A percentile compares a stretch with the other conserved stretches of the same genome.
These are phyloP conservation scores for Mucor racemosus DNA, from an alignment of 371 early-diverging fungal species.

Conservation along the genomic window DNA sequence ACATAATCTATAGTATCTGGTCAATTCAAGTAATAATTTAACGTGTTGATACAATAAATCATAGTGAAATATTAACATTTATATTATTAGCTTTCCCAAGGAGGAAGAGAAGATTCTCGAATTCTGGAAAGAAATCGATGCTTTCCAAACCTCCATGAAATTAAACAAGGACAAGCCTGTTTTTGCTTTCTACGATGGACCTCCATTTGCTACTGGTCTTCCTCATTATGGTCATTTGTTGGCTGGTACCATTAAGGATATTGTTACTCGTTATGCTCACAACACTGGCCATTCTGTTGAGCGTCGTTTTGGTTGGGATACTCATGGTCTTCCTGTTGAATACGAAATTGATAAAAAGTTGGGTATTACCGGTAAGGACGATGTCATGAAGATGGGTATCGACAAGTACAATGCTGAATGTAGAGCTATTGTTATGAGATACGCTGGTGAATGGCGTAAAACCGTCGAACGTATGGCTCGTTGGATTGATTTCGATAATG, in stretches of 20 bases:
- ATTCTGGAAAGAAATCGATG: slow-evolving; percentile 98
- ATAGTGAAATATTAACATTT: neutral
- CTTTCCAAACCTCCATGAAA: slow-evolving; percentile 94
- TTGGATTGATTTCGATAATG: slow-evolving; percentile 99
- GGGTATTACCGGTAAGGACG: slow-evolving; percentile 89
- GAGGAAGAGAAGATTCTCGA: slow-evolving; percentile 96
- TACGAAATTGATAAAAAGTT: slow-evolving; percentile 99
- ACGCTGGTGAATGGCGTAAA: slow-evolving; percentile 95
- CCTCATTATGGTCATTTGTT: slow-evolving; percentile 99
- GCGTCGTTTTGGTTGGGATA: slow-evolving; percentile 99
- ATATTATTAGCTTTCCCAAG: slow-evolving; percentile 80
- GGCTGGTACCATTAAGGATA: slow-evolving; percentile 99
- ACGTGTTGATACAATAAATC: neutral
- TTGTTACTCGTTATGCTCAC: slow-evolving; percentile 98
- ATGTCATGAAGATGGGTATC: slow-evolving; percentile 98
- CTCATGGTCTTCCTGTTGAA: slow-evolving; percentile 99
- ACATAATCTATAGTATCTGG: slow-evolving; percentile 43
- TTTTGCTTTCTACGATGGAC: slow-evolving; percentile 99
- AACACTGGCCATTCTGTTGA: slow-evolving; percentile 98
- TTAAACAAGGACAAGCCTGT: slow-evolving; percentile 90
- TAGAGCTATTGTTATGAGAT: slow-evolving; percentile 98
- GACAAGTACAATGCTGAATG: slow-evolving; percentile 99
- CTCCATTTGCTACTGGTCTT: slow-evolving; percentile 99
- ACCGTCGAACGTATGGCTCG: slow-evolving; percentile 99
- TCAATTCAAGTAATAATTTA: slow-evolving; percentile 53